Evolutionary conservation across 129 eudicot species (phyloP), one percentile per base, ranked within the genome.

Genomic region (Lactuca saligna): DNA sequence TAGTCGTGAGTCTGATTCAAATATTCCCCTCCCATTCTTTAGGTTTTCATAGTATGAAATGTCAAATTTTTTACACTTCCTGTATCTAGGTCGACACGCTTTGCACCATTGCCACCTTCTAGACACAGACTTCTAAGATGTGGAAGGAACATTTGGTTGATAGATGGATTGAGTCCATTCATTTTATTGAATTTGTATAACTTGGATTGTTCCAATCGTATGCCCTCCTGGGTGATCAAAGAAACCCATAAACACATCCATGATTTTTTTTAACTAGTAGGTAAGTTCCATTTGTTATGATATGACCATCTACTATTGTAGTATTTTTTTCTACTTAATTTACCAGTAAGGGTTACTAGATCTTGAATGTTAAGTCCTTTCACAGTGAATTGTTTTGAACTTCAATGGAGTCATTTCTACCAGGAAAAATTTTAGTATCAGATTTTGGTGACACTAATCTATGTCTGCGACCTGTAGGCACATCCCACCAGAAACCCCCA

Each of bases 281-380:
- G 37, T 44, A 3, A 9, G 10, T 44, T 10, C 51, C n/a, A 9
- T 44, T 44, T 10, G n/a, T 44, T 44, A 11, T 44, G 51, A 14
- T 44, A 34, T 34, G 4, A 4, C 37, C 37, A 34, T 34, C 2
- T 34, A 44, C 42, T 38, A 7, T 38, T 5, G 7, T 38, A 37
- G 4, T 11, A 33, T 55, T 35, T 5, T 10, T 35, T 16, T n/a
- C 2, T n/a, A 9, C 44, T 20, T 1, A 14, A 33, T 79, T 73
- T 83, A 85, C 91, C 96, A 33, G 84, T 84, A 20, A 89, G 86
- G 7, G 87, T 65, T 60, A 89, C 90, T 54, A 86, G 83, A 68
- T 89, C 96, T 76, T 83, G 81, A 8, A 78, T 29, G 69, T 74
- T 82, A 31, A 89, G 83, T 4, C 83, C 83, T 65, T 81, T 82